Percentiles rank a stretch among this genome's conserved stretches.
Evolutionary conservation across 2,329 filamentous ascomycete species (phyloP).

Genomic region (Fusarium algeriense): DNA sequence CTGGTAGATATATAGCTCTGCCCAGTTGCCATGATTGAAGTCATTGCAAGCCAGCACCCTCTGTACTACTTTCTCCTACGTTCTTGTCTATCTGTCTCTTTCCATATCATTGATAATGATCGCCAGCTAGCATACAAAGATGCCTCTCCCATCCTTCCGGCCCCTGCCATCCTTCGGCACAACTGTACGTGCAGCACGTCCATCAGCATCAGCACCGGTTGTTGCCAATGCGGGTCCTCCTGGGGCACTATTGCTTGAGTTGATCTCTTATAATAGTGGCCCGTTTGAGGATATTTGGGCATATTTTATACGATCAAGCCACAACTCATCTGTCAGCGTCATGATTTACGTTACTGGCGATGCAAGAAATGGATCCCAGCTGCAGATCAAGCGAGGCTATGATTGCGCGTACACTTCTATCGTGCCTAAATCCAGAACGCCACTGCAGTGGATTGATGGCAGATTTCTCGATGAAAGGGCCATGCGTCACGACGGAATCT

Average conservation of each 20-base stretch:
- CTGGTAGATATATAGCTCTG: not conserved
- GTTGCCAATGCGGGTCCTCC: not conserved
- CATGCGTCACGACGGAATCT: too few species aligned
- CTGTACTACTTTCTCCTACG: too few species aligned
- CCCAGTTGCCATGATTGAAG: not conserved
- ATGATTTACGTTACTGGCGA: not conserved
- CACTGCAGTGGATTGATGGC: not conserved
- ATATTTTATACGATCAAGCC: not conserved
- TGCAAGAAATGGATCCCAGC: not conserved
- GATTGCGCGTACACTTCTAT: not conserved
- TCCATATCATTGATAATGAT: too few species aligned
- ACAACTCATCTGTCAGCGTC: accelerated
- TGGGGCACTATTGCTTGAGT: not conserved
- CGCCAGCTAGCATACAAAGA: not conserved
- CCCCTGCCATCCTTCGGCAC: not conserved
- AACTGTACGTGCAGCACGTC: not conserved
- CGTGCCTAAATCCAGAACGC: not conserved
- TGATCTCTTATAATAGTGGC: not conserved
- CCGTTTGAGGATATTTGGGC: not conserved
- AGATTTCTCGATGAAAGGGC: too few species aligned
- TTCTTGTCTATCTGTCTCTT: too few species aligned
- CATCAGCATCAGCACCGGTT: not conserved
- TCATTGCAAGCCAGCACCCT: not conserved
- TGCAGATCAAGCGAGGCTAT: not conserved
- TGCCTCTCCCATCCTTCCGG: not conserved